Evolutionary conservation across 805 yeast species (phyloP), one percentile per base, ranked within the genome.

Genomic region (Candida yuanshanica): DNA sequence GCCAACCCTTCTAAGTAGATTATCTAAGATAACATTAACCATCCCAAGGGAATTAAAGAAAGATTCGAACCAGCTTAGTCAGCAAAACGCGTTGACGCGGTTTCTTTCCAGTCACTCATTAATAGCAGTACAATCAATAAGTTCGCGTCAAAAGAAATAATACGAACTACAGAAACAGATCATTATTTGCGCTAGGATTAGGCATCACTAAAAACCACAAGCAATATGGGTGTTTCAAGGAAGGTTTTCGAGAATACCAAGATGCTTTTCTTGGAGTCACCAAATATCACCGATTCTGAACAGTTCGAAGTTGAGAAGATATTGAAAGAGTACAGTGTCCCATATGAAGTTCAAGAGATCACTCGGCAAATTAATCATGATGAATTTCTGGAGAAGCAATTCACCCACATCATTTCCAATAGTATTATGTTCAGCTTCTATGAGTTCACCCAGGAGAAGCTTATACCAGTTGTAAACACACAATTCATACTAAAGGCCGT

Each of bases 381-480:
- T 32, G 52, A 50, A 16, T 50, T 57, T 23, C 42, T 48, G 21
- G 41, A 46, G 6, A 17, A 26, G 1, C 51, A 47, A 35, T 55
- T 52, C 33, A 64, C 73, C 9, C 80, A 80, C 52, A 62, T 85
- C 16, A 68, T 86, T 13, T 62, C 86, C 16, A 60, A 65, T 33
- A 62, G 74, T 5, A 60, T 68, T 16, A 68, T 75, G 20, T 84
- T 83, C 47, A 69, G 71, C 4, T 35, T 50, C 3, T 53, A 53
- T 32, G 14, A 31, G 1, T 60, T 64, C 24, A 72, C 83, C 5
- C 65, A 64, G 26, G 65, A 66, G 13, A 63, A 72, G 27, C 70
- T 83, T 77, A 68, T 83, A 12, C 88, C 93, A 0, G 72, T 83
- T 1, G 82, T 85, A 13, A 71, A 74, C 0, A 69, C 79, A 0